phyloP scores from a whole-genome alignment of 768 basidiomycete species.

The Tephrocybe sp. region DNA sequence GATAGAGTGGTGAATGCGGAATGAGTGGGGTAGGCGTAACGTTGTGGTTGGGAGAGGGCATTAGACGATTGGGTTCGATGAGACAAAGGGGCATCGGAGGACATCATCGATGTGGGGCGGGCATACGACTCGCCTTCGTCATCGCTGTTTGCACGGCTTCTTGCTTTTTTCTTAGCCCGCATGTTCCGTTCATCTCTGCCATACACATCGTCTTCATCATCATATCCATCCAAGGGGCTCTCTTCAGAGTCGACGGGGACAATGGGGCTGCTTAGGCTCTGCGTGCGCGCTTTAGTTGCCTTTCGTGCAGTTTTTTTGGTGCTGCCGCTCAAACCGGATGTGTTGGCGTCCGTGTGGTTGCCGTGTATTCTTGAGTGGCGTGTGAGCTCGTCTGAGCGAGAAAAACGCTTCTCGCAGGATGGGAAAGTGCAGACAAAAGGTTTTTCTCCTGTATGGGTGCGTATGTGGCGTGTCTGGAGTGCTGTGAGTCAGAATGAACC shows the following conservation, averaged over 20 bases:
- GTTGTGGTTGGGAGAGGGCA: constrained; percentile 21
- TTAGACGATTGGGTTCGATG: constrained; percentile 27
- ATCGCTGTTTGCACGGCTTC: constrained; percentile 76
- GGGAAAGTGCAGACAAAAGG: constrained; percentile 91
- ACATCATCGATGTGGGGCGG: constrained; percentile 48
- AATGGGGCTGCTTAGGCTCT: constrained; percentile 3
- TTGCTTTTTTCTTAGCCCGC: constrained; percentile 72
- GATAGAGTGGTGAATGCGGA: constrained; percentile 68
- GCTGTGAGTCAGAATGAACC: constrained; percentile 7
- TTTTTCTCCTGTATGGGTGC: constrained; percentile 98
- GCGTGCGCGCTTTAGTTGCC: constrained; percentile 3
- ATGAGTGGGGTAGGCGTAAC: constrained; percentile 20
- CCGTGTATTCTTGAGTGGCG: constrained; percentile 89
- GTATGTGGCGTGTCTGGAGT: constrained; percentile 89
- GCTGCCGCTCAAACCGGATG: constrained; percentile 13
- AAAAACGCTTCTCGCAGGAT: constrained; percentile 97
- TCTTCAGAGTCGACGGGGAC: constrained; percentile 7
- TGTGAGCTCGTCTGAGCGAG: constrained; percentile 97
- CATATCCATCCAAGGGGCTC: constrained; percentile 1
- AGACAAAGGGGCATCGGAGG: constrained; percentile 40
- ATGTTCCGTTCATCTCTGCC: constrained; percentile 15
- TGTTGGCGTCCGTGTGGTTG: constrained; percentile 41
- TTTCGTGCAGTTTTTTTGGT: constrained; percentile 12
- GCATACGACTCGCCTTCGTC: constrained; percentile 72
- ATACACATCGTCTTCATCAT: constrained; percentile 9